Base-by-base conservation (phyloP, 148 eudicot genomes). In the Linanthus parryae region DNA sequence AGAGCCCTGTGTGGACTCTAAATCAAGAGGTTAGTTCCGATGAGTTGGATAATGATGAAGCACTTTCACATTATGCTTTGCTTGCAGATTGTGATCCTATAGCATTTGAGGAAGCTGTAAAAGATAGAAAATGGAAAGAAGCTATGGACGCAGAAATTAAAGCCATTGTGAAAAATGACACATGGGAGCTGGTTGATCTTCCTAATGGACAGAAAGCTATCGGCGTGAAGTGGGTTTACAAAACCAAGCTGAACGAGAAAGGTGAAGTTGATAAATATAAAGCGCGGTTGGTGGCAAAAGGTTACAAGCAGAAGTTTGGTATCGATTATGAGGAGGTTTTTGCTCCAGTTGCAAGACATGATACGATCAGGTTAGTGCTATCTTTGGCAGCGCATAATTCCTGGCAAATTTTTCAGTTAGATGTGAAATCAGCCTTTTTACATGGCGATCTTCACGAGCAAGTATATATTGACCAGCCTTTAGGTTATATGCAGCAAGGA, bases 361-460 rank as follows among this genome's bases (percentile, higher is more conserved):
- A 44, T 27, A 44, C 48, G 23, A 44, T 44, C 17, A 3, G 48
- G 2, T 10, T 44, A 3, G 48, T 44, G 17, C 9, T 44, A 8
- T 18, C 48, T 18, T 5, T 44, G 17, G 48, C 48, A 2, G 48
- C 48, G 9, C 48, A 44, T 19, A 19, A 21, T n/a, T 44, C 48
- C 1, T 62, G 57, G 52, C 19, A 20, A 4, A 21, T 62, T 15
- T 44, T 26, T 11, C 59, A 62, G 10, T 26, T 53, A 3, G 67
- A 62, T 24, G 67, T 62, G 9, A 62, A 62, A 15, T 62, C 35
- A 2, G 59, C 48, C 0, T 53, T 54, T 19, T 23, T 54, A 15
- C 56, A 53, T 62, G 53, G 66, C 0, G 52, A 62, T 0, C 31
- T 43, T 1, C 10, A 52, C 2, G 59, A 62, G 21, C 25, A 54